Evolutionary conservation across 1,139 yeast species (phyloP).

Genomic region (Taphrina flavorubra): DNA sequence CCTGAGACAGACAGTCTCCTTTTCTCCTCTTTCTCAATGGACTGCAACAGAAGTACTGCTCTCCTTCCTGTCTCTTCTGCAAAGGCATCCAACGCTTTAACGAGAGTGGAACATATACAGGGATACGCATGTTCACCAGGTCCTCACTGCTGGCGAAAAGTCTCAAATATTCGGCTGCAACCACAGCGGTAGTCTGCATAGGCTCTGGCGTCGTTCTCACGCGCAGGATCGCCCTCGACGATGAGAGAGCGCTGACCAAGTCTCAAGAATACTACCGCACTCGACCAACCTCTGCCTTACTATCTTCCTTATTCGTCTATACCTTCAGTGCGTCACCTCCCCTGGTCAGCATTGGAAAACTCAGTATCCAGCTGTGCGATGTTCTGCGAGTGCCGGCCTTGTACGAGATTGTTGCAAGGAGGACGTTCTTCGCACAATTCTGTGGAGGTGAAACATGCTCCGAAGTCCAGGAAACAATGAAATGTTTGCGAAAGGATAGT

Average conservation of each 20-base stretch:
- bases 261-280: slow-evolving; percentile 16
- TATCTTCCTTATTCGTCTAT: slow-evolving; percentile 36
- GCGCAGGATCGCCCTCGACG: slow-evolving; percentile 10
- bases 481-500: slow-evolving; percentile 69
- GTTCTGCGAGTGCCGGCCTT: slow-evolving; percentile 25
- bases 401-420: slow-evolving; percentile 27
- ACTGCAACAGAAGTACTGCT: neutral
- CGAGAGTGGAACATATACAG: no score
- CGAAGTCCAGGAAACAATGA: slow-evolving; percentile 75
- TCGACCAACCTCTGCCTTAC: slow-evolving; percentile 7
- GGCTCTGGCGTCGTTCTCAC: slow-evolving; percentile 12
- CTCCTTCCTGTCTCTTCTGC: neutral
- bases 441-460: slow-evolving; percentile 85
- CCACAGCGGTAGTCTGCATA: slow-evolving; percentile 8
- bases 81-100: neutral
- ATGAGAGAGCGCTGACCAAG: neutral
- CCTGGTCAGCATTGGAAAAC: slow-evolving; percentile 31
- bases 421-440: slow-evolving; percentile 56
- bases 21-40: neutral
- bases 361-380: slow-evolving; percentile 33
- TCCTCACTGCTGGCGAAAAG: neutral
- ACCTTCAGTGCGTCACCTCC: slow-evolving; percentile 32
- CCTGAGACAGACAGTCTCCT: neutral
- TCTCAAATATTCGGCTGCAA: slow-evolving; percentile 7
- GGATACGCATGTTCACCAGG: neutral